These are phyloP conservation scores for Spergularia azorica DNA, from an alignment of 179 eudicot species.

Conservation along the genomic window DNA sequence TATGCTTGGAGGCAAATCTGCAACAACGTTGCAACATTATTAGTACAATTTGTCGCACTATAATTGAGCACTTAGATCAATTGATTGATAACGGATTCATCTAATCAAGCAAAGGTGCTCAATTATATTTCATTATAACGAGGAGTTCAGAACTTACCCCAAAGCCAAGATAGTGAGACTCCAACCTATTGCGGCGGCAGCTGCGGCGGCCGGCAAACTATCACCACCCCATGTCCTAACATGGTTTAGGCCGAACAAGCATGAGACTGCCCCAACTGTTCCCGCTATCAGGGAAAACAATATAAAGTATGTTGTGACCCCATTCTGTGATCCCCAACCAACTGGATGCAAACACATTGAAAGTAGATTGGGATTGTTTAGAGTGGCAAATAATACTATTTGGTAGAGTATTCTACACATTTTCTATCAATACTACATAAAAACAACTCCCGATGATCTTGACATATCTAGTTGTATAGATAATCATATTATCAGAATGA, in stretches of 20 bases:
- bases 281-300: constrained; percentile 39
- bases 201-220: constrained; percentile 39
- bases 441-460: too few species aligned
- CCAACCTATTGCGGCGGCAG: constrained; percentile 40
- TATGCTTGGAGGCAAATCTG: constrained; percentile 48
- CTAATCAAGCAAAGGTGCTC: too few species aligned
- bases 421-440: too few species aligned
- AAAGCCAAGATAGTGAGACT: constrained; percentile 43
- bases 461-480: too few species aligned
- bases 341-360: constrained; percentile 1
- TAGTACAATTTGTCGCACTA: neutral
- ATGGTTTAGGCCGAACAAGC: constrained; percentile 41
- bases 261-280: constrained; percentile 38
- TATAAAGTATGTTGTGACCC: constrained; percentile 34
- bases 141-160: constrained; percentile 29
- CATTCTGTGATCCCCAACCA: constrained; percentile 29
- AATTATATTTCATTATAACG: neutral
- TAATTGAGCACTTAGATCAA: neutral
- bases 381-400: too few species aligned
- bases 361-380: too few species aligned
- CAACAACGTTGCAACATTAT: constrained; percentile 7
- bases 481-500: too few species aligned
- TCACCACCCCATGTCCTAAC: constrained; percentile 33
- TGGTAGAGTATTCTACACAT: too few species aligned
- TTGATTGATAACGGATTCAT: neutral